Percentiles rank a stretch among this genome's conserved stretches.
These are phyloP conservation scores for Eimeria sp. DNA, from an alignment of 169 alveolate species.

Conservation along the genomic window DNA sequence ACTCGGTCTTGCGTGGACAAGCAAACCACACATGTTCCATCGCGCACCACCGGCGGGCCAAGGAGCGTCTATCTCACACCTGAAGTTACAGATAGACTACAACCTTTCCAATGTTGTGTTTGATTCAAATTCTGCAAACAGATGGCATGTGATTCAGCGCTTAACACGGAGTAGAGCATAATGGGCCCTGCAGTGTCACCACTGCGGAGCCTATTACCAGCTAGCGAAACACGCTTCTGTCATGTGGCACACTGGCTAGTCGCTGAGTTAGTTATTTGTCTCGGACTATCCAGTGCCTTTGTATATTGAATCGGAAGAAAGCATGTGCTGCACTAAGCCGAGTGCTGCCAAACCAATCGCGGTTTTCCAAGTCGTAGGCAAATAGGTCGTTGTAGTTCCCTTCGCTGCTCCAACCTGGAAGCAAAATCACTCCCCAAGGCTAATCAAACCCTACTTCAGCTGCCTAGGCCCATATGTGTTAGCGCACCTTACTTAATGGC, in stretches of 20 bases:
- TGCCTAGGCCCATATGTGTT: neutral
- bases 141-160: neutral
- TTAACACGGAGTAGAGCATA: neutral
- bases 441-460: neutral
- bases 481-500: neutral
- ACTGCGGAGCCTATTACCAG: neutral
- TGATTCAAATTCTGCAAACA: neutral
- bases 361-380: slow-evolving; percentile 91
- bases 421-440: slow-evolving; percentile 80
- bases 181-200: neutral
- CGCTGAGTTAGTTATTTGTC: neutral
- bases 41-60: slow-evolving; percentile 93
- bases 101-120: neutral
- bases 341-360: slow-evolving; percentile 90
- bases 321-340: neutral
- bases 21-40: slow-evolving; percentile 95
- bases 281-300: neutral
- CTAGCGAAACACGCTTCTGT: neutral
- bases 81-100: neutral
- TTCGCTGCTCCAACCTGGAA: slow-evolving; percentile 96
- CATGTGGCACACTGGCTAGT: neutral
- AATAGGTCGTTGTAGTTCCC: slow-evolving; percentile 92
- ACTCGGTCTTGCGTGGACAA: slow-evolving; percentile 97
- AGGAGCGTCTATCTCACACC: slow-evolving; percentile 91
- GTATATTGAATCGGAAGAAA: neutral